These are phyloP conservation scores for Domatiomyces catenatus DNA, from an alignment of 2,329 filamentous ascomycete species.

Conservation along the genomic window DNA sequence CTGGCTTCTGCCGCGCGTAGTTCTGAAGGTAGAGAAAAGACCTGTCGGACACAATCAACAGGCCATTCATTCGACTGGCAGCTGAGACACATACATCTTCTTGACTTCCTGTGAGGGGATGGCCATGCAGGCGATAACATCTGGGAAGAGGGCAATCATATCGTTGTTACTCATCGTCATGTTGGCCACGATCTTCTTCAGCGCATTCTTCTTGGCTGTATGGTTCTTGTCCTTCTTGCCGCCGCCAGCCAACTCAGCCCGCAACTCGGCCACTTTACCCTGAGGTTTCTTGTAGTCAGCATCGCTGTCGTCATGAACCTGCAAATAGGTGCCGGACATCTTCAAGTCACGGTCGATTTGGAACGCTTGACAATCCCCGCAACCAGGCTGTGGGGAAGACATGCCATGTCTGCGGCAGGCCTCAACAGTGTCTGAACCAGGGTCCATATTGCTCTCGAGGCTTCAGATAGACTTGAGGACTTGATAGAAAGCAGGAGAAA, in stretches of 20 bases:
- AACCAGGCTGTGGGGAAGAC: not conserved
- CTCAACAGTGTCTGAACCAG: not conserved
- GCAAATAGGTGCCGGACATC: not conserved
- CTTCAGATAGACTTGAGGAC: not conserved
- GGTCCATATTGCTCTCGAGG: not conserved
- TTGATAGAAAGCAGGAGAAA: not conserved
- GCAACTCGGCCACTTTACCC: conserved; percentile 97
- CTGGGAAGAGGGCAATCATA: conserved; percentile 93
- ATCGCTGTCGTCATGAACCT: not conserved
- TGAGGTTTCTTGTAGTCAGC: conserved; percentile 36
- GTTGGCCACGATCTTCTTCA: conserved; percentile 99
- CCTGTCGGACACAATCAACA: conserved; percentile 36
- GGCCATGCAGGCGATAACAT: conserved; percentile 90
- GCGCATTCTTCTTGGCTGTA: conserved; percentile 83
- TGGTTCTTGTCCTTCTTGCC: conserved; percentile 98
- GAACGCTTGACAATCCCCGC: not conserved
- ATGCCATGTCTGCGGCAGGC: not conserved
- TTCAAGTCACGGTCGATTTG: not conserved
- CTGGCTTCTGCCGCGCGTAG: conserved; percentile 85
- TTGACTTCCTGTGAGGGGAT: conserved; percentile 94
- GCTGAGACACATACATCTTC: conserved; percentile 60
- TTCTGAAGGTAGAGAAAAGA: conserved; percentile 97
- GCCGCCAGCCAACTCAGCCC: conserved; percentile 81
- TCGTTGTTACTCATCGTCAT: conserved; percentile 99
- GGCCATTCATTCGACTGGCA: not conserved